Conservation (phyloP, 164 flowering plant genomes). For the Protea cynaroides region DNA sequence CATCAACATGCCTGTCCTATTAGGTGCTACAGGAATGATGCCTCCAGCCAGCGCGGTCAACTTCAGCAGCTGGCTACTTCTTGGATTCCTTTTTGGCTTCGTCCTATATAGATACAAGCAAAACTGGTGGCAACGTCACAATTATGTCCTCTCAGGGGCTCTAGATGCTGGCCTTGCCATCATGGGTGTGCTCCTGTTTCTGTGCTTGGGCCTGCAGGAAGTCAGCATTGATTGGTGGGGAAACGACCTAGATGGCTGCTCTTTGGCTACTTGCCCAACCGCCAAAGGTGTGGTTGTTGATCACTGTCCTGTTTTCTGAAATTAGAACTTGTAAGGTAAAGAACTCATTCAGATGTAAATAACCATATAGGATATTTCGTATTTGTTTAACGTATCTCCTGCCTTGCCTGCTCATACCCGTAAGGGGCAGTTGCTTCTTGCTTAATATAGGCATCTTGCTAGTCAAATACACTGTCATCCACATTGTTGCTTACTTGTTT, state of each 20-base stretch:
- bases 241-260: slow-evolving; percentile 57
- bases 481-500: too few relatives aligned
- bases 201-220: slow-evolving; percentile 44
- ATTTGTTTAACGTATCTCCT: too few relatives aligned
- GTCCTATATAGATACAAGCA: slow-evolving; percentile 50
- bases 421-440: too few relatives aligned
- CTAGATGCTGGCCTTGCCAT: slow-evolving; percentile 85
- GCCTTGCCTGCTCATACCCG: too few relatives aligned
- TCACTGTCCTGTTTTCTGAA: slow-evolving; percentile 52
- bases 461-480: too few relatives aligned
- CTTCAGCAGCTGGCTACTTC: slow-evolving; percentile 57
- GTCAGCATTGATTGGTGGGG: slow-evolving; percentile 71
- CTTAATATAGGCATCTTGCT: too few relatives aligned
- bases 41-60: slow-evolving; percentile 82
- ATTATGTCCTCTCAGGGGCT: slow-evolving; percentile 73
- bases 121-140: slow-evolving; percentile 65
- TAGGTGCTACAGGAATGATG: slow-evolving; percentile 57
- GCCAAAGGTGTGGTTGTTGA: slow-evolving; percentile 52
- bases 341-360: too few relatives aligned
- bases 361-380: too few relatives aligned
- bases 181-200: slow-evolving; percentile 65
- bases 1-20: slow-evolving; percentile 68
- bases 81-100: slow-evolving; percentile 63
- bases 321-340: too few relatives aligned
- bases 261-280: slow-evolving; percentile 66